A percentile compares a stretch with the other conserved stretches of the same genome.
phyloP scores from a whole-genome alignment of 1,284 basidiomycete species.

The Ustanciosporium gigantosporum region DNA sequence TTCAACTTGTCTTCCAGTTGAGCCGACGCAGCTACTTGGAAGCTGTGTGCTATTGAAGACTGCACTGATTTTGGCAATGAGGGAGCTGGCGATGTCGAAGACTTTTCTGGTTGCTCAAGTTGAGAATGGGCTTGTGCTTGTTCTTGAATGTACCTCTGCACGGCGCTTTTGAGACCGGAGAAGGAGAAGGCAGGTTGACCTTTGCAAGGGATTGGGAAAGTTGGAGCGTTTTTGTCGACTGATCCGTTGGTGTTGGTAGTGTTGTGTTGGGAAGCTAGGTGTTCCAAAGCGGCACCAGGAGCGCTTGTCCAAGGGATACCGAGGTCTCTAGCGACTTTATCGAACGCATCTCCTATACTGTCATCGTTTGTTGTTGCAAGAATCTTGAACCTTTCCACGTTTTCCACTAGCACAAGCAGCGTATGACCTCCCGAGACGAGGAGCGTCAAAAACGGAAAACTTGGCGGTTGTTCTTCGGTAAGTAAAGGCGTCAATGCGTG shows the following conservation, averaged over 20 bases:
- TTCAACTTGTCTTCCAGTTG: slow-evolving; percentile 54
- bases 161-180: slow-evolving; percentile 48
- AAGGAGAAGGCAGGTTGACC: slow-evolving; percentile 49
- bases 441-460: slow-evolving; percentile 54
- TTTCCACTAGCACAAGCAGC: slow-evolving; percentile 46
- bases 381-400: slow-evolving; percentile 35
- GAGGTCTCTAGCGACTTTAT: slow-evolving; percentile 52
- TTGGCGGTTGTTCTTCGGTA: slow-evolving; percentile 26
- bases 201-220: slow-evolving; percentile 40
- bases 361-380: slow-evolving; percentile 54
- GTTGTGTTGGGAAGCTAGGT: not conserved
- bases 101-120: not conserved
- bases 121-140: not conserved
- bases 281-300: slow-evolving; percentile 52
- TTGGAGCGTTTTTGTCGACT: no score
- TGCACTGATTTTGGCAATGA: no score
- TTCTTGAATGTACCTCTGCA: slow-evolving; percentile 23
- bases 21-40: slow-evolving; percentile 50
- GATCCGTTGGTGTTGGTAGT: not conserved
- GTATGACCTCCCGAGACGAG: slow-evolving; percentile 59
- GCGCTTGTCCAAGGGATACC: slow-evolving; percentile 50
- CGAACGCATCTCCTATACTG: slow-evolving; percentile 57
- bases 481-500: slow-evolving; percentile 29
- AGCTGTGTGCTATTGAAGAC: slow-evolving; percentile 46
- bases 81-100: no score